Conservation (phyloP, 345 rosid species). For the Populus simonii region DNA sequence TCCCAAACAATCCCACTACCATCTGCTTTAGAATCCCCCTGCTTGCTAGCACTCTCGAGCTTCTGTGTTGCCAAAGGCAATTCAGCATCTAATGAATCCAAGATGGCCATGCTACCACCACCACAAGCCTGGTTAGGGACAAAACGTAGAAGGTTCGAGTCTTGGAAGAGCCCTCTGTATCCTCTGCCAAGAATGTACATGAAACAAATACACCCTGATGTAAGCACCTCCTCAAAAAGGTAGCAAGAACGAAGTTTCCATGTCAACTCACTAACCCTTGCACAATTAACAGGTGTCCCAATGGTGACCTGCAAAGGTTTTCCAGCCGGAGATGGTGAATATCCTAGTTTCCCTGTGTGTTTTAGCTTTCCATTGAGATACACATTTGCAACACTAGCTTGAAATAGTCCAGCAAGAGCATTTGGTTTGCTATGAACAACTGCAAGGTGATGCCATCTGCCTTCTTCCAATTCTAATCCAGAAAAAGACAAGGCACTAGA, state of each 20-base stretch:
- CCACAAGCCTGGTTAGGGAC: conserved; percentile 99
- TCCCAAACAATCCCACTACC: conserved; percentile 99
- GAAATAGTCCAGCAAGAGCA: conserved; percentile 99
- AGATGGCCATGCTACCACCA: conserved; percentile 98
- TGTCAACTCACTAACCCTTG: conserved; percentile 71
- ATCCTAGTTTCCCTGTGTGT: conserved; percentile 95
- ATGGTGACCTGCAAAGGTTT: conserved; percentile 89
- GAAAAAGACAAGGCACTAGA: conserved; percentile 84
- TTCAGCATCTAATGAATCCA: conserved; percentile 85
- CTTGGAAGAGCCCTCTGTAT: conserved; percentile 96
- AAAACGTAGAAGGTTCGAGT: conserved; percentile 86
- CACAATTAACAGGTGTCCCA: conserved; percentile 81
- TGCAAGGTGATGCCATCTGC: conserved; percentile 99
- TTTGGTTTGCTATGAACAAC: conserved; percentile 99
- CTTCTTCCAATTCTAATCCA: conserved; percentile 92
- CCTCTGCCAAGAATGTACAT: conserved; percentile 99
- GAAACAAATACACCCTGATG: conserved; percentile 90
- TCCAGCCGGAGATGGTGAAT: conserved; percentile 96
- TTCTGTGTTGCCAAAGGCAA: conserved; percentile 66
- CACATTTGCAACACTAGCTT: conserved; percentile 94
- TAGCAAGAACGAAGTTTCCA: conserved; percentile 98
- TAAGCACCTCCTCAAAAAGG: conserved; percentile 98
- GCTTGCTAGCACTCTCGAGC: conserved; percentile 65
- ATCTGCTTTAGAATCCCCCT: conserved; percentile 78
- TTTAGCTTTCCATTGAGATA: conserved; percentile 96